Base-by-base conservation (phyloP, 2,329 filamentous ascomycete genomes). In the Colletotrichum chlorophyti region DNA sequence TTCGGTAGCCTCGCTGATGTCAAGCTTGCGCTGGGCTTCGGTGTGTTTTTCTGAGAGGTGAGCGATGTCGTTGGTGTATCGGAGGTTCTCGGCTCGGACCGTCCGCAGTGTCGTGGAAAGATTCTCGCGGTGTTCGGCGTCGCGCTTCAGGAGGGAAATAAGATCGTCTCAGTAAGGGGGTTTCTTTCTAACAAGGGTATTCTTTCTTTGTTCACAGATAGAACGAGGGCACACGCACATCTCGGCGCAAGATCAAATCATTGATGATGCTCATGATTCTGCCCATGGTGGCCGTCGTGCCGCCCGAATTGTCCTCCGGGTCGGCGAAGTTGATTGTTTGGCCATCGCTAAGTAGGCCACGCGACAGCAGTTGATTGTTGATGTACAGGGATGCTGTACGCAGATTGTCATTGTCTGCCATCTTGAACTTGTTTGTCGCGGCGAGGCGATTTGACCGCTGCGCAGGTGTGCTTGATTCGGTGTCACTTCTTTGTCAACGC, bases 201-300 rank as follows among this genome's bases (percentile, higher is more conserved):
- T 19, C n/a, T n/a, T n/a, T n/a, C n/a, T n/a, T n/a, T n/a, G 17
- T 42, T 6, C 21, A 43, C 31, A 19, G 21, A 37, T 31, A n/a
- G 15, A 19, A 37, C 15, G 14, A 58, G 42, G 38, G 42, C 31
- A 59, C 53, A 79, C 87, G 66, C 79, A 96, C 92, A 72, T 99
- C 95, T 79, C 93, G 86, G 65, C 93, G 86, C 60, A 97, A 73
- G 58, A 99, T 91, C 65, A 99, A 76, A 70, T 99, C 95, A 74
- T 99, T 97, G 45, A 99, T 87, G 21, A 99, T 83, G 70, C 94
- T 91, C 76, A 99, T 97, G 66, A 98, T 88, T 64, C 87, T 86
- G 17, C 90, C 89, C 87, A 95, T 94, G 15, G 90, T 91, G 47
- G 83, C 84, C 37, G 80, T 83, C 32, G 85, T 80, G 15, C 84